These are phyloP conservation scores for Amanita thiersii DNA, from an alignment of 768 basidiomycete species.

Conservation along the genomic window DNA sequence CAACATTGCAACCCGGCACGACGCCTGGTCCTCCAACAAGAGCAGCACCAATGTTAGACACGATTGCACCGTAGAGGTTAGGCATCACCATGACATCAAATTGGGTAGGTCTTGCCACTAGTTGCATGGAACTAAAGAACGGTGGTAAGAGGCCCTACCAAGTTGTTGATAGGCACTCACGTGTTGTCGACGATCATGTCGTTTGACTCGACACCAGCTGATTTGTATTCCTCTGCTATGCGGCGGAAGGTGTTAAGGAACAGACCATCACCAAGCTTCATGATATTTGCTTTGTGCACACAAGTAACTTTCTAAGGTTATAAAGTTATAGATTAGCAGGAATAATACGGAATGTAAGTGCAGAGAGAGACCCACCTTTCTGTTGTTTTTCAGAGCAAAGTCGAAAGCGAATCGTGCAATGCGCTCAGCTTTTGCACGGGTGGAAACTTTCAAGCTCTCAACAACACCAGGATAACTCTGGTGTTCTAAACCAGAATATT, in stretches of 20 bases:
- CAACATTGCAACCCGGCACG: conserved; percentile 97
- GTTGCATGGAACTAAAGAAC: conserved; percentile 99
- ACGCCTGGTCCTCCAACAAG: conserved; percentile 98
- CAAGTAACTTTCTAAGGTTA: conserved; percentile 88
- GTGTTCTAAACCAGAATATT: conserved; percentile 98
- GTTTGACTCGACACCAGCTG: conserved; percentile 83
- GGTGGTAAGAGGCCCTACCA: conserved; percentile 20
- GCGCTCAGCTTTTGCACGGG: conserved; percentile 90
- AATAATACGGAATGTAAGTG: background rate
- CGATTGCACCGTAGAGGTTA: conserved; percentile 93
- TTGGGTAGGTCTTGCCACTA: conserved; percentile 90
- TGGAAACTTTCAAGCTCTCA: conserved; percentile 96
- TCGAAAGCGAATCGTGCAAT: conserved; percentile 98
- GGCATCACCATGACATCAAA: conserved; percentile 99
- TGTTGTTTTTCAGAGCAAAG: conserved; percentile 96
- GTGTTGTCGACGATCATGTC: conserved; percentile 99
- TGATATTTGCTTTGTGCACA: conserved; percentile 99
- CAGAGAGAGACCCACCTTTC: conserved; percentile 56
- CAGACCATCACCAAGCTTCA: conserved; percentile 99
- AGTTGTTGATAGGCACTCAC: conserved; percentile 31
- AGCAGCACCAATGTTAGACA: conserved; percentile 97
- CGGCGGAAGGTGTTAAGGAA: conserved; percentile 98
- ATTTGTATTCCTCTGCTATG: conserved; percentile 94
- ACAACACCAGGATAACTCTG: conserved; percentile 98
- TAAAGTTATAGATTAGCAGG: background rate